phyloP scores from a whole-genome alignment of 805 yeast species.

The Ogataea ramenticola region DNA sequence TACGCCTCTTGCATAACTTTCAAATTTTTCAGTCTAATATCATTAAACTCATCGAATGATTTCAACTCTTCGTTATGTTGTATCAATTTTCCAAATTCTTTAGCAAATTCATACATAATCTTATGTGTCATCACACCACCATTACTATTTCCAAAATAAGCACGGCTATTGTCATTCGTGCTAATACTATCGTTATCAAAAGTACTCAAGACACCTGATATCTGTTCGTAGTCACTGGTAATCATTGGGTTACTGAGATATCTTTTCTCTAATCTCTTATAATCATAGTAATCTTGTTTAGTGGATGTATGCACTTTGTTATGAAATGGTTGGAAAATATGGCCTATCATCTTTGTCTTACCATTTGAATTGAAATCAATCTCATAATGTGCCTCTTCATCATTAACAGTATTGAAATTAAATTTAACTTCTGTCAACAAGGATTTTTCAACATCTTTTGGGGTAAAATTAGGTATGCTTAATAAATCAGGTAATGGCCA shows the following conservation, averaged over 20 bases:
- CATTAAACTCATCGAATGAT: constrained; percentile 33
- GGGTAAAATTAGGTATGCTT: constrained; percentile 50
- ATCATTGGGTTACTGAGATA: constrained; percentile 65
- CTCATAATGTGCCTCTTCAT: constrained; percentile 16
- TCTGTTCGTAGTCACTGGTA: constrained; percentile 16
- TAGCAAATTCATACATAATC: constrained; percentile 48
- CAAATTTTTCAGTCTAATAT: constrained; percentile 34
- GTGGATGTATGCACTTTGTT: constrained; percentile 12
- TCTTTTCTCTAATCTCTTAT: constrained; percentile 56
- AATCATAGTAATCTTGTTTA: constrained; percentile 40
- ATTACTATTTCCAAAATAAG: no score
- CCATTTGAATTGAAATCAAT: constrained; percentile 17
- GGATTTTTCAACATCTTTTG: constrained; percentile 75
- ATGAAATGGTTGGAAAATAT: constrained; percentile 18
- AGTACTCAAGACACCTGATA: constrained; percentile 29
- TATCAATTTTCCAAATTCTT: constrained; percentile 35
- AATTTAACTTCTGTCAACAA: constrained; percentile 67
- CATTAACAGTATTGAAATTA: constrained; percentile 45
- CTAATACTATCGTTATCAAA: constrained; percentile 7
- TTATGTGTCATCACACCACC: constrained; percentile 56
- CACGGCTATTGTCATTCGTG: no score
- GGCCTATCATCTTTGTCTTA: constrained; percentile 22
- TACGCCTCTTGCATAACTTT: constrained; percentile 37
- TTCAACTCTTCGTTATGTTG: constrained; percentile 40
- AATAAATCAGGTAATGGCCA: constrained; percentile 84